Percentiles rank a stretch among this genome's conserved stretches.
phyloP scores from a whole-genome alignment of 2,329 filamentous ascomycete genomes.

The Verticillium nonalfalfae region DNA sequence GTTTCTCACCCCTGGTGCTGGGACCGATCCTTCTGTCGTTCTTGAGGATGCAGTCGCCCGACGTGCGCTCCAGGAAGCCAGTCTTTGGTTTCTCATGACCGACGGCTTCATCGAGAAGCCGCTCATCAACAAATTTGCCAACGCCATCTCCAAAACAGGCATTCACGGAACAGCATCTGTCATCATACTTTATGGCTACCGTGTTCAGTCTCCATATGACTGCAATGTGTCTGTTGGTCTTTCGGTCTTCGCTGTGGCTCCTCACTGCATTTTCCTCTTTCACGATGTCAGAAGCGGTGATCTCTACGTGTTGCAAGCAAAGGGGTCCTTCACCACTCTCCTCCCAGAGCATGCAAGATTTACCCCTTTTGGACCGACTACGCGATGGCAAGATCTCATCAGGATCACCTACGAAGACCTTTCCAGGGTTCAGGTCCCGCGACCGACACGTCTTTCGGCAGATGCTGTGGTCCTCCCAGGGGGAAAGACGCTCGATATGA shows the following conservation, averaged over 20 bases:
- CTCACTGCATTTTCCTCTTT: constrained; percentile 13
- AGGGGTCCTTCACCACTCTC: constrained; percentile 11
- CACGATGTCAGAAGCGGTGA: constrained; percentile 8
- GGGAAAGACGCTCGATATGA: neutral
- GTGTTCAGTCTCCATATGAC: neutral
- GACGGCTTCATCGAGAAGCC: constrained; percentile 10
- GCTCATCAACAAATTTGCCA: constrained; percentile 7
- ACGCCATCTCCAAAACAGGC: constrained; percentile 4
- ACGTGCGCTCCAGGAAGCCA: neutral
- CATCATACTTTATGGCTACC: constrained; percentile 11
- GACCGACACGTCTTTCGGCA: neutral
- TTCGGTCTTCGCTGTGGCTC: constrained; percentile 13
- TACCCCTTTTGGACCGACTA: neutral
- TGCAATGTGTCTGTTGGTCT: constrained; percentile 16
- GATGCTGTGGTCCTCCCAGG: neutral
- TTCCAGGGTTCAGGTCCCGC: neutral
- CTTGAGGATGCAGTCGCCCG: neutral
- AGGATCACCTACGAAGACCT: neutral
- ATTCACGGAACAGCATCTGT: constrained; percentile 15
- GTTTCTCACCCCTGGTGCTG: neutral
- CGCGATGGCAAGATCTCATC: constrained; percentile 1
- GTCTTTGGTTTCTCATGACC: constrained; percentile 16
- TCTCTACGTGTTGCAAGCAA: constrained; percentile 11
- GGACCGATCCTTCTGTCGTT: neutral
- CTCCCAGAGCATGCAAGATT: constrained; percentile 4